Percentiles rank a stretch among this genome's conserved stretches.
Conservation (phyloP, 2,329 filamentous ascomycete species). For the Salinomyces thailandicus region DNA sequence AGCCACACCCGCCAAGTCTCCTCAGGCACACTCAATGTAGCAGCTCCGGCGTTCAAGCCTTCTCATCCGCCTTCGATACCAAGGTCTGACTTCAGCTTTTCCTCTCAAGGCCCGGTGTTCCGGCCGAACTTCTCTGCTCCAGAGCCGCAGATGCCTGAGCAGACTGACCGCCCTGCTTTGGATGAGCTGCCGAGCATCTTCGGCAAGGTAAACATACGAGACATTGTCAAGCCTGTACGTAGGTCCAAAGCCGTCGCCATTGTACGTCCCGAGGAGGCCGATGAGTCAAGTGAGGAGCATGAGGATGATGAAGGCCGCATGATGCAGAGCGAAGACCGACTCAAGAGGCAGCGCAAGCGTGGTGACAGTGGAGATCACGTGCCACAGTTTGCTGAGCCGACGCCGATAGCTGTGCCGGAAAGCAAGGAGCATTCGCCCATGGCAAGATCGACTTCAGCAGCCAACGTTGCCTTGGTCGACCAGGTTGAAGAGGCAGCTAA, state of each 20-base stretch:
- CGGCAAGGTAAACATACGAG: slow-evolving; percentile 46
- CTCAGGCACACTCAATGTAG: slow-evolving; percentile 50
- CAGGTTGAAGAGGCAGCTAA: not conserved
- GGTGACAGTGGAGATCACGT: slow-evolving; percentile 61
- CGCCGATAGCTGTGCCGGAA: slow-evolving; percentile 6
- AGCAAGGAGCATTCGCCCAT: not conserved
- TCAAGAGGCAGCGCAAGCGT: slow-evolving; percentile 63
- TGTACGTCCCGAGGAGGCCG: slow-evolving; percentile 37
- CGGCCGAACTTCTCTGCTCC: slow-evolving; percentile 18
- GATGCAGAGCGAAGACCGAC: slow-evolving; percentile 54
- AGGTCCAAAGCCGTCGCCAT: slow-evolving; percentile 79
- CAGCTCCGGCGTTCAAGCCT: slow-evolving; percentile 32
- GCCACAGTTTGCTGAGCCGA: slow-evolving; percentile 57
- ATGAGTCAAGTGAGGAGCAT: slow-evolving; percentile 23
- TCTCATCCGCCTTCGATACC: slow-evolving; percentile 9
- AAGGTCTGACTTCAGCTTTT: slow-evolving; percentile 29
- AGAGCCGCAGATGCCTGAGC: slow-evolving; percentile 8
- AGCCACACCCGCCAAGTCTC: slow-evolving; percentile 19
- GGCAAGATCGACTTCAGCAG: not conserved
- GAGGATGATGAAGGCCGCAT: slow-evolving; percentile 53
- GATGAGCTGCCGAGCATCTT: slow-evolving; percentile 25
- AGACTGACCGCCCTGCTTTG: slow-evolving; percentile 2
- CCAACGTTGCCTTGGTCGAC: not conserved
- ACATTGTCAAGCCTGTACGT: slow-evolving; percentile 55
- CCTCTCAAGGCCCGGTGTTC: slow-evolving; percentile 18